phyloP scores from a whole-genome alignment of 1,284 basidiomycete genomes.

The Cystobasidiaceae sp. region DNA sequence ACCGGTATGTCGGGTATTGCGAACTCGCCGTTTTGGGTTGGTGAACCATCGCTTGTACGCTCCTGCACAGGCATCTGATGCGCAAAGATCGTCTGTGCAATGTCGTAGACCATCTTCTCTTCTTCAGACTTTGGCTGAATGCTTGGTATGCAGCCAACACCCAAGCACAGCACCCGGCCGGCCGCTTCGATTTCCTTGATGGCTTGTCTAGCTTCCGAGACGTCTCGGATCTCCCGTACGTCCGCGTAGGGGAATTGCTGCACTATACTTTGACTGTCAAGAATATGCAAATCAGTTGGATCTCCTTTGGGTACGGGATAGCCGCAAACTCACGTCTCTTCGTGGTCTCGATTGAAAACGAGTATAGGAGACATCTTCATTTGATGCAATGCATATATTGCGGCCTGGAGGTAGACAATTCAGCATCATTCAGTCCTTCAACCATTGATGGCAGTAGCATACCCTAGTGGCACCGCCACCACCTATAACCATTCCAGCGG shows the following conservation, averaged over 20 bases:
- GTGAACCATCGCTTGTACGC: background rate
- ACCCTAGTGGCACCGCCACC: constrained; percentile 20
- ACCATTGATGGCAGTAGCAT: background rate
- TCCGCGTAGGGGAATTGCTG: constrained; percentile 6
- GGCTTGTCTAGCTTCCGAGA: background rate
- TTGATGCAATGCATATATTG: constrained; percentile 9
- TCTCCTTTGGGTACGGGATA: too few relatives aligned
- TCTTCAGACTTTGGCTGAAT: background rate
- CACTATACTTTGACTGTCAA: background rate
- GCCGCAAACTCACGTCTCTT: background rate
- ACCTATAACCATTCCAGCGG: constrained; percentile 8
- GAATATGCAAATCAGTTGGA: background rate
- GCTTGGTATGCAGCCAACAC: constrained; percentile 17
- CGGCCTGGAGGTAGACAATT: background rate
- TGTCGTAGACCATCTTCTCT: constrained; percentile 22
- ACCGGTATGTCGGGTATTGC: background rate
- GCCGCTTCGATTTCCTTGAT: background rate
- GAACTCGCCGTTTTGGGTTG: background rate
- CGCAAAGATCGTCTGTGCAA: background rate
- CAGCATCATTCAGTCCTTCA: too few relatives aligned
- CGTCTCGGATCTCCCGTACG: background rate
- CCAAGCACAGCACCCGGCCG: background rate
- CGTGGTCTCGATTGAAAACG: constrained; percentile 3
- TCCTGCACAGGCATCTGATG: background rate
- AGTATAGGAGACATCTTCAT: constrained; percentile 20